A percentile compares a stretch with the other conserved stretches of the same genome.
These are phyloP conservation scores for Teunomyces aglyptinius DNA, from an alignment of 805 yeast genomes.

Conservation along the genomic window DNA sequence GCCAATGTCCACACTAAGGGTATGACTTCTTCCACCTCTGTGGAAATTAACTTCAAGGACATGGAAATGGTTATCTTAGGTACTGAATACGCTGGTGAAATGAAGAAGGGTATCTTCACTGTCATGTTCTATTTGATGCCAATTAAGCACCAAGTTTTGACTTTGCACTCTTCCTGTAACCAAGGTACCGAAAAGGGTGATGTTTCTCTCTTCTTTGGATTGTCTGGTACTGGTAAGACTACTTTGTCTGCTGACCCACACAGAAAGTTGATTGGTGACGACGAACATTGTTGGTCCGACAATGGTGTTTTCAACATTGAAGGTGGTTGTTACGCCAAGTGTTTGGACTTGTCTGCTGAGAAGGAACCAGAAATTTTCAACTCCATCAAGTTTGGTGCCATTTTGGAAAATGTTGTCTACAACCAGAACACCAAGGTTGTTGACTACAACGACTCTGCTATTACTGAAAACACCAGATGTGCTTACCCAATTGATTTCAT, in stretches of 20 bases:
- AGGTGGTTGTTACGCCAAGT: conserved; percentile 99
- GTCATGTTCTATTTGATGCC: conserved; percentile 99
- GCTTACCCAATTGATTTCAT: conserved; percentile 97
- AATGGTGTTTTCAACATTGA: conserved; percentile 98
- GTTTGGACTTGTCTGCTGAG: conserved; percentile 83
- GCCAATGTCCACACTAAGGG: conserved; percentile 95
- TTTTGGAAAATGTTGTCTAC: conserved; percentile 89
- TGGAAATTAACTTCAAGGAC: conserved; percentile 92
- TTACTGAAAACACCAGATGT: conserved; percentile 97
- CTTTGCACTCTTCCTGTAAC: conserved; percentile 93
- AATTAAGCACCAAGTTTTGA: conserved; percentile 82
- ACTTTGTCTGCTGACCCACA: conserved; percentile 95
- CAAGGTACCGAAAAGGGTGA: conserved; percentile 81
- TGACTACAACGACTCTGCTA: conserved; percentile 75
- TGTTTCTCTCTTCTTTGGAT: conserved; percentile 93
- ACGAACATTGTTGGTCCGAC: conserved; percentile 99
- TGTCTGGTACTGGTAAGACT: conserved; percentile 98
- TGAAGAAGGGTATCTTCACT: conserved; percentile 98
- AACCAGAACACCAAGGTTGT: conserved; percentile 76
- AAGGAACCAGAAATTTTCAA: conserved; percentile 97
- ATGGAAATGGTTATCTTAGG: conserved; percentile 99
- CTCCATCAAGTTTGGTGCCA: conserved; percentile 92
- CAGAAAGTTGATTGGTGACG: conserved; percentile 94
- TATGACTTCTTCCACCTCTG: conserved; percentile 94
- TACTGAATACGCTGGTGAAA: conserved; percentile 99